Conservation (phyloP, 2,329 filamentous ascomycete genomes). For the Fonsecaea monophora region DNA sequence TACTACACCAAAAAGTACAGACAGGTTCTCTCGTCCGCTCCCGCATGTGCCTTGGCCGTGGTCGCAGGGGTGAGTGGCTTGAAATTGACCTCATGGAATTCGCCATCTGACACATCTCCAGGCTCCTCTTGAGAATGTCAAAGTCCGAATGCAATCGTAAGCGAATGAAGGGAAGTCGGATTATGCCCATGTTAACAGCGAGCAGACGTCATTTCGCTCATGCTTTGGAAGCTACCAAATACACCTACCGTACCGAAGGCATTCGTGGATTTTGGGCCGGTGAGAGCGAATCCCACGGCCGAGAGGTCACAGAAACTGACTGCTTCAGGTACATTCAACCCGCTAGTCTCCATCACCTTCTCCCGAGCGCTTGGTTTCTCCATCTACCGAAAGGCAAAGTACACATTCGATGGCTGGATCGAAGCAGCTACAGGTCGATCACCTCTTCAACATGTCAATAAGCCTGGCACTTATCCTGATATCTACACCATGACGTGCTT, state of each 20-base stretch:
- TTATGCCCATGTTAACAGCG: constrained; percentile 17
- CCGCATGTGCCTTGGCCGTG: constrained; percentile 54
- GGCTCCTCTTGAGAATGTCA: constrained; percentile 57
- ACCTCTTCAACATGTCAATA: constrained; percentile 51
- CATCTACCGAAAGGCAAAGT: constrained; percentile 54
- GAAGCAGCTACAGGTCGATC: constrained; percentile 51
- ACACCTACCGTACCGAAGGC: constrained; percentile 56
- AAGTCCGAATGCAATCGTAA: constrained; percentile 59
- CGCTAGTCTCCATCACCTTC: constrained; percentile 53
- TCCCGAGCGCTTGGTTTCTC: constrained; percentile 56
- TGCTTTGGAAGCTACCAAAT: constrained; percentile 51
- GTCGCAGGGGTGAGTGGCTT: constrained; percentile 51
- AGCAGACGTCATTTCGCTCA: constrained; percentile 54
- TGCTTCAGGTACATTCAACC: constrained; percentile 51
- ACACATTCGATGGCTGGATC: constrained; percentile 49
- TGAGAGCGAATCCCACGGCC: constrained; percentile 39
- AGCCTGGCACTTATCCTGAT: constrained; percentile 51
- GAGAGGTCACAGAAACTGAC: constrained; percentile 10
- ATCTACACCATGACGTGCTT: constrained; percentile 52
- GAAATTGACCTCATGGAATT: constrained; percentile 3
- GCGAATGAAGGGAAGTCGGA: neutral
- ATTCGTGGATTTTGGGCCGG: constrained; percentile 56
- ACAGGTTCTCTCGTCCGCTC: constrained; percentile 54
- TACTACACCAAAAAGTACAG: constrained; percentile 54
- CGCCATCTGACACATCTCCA: constrained; percentile 38